Percentiles rank a stretch among this genome's conserved stretches.
Conservation (phyloP, 495 filamentous ascomycete species). For the Penicillium soppii region DNA sequence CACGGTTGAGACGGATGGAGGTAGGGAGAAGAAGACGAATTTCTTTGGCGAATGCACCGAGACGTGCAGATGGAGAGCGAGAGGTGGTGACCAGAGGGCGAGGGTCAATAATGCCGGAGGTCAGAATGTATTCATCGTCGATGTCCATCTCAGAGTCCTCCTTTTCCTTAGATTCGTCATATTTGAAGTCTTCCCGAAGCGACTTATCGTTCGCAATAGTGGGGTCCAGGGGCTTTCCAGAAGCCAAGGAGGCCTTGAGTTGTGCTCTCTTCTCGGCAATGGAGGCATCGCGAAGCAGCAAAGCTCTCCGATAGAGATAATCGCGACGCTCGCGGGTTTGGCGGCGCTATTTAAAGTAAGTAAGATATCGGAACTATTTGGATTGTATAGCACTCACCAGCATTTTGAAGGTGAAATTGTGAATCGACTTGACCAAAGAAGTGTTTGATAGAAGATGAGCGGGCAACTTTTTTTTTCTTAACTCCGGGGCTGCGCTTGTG, state of each 20-base stretch:
- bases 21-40: constrained; percentile 89
- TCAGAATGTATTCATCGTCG: constrained; percentile 93
- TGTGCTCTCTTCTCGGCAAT: constrained; percentile 87
- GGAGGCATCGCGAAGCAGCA: constrained; percentile 86
- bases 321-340: constrained; percentile 87
- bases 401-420: constrained; percentile 30
- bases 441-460: constrained; percentile 11
- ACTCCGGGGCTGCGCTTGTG: constrained; percentile 35
- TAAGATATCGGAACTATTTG: neutral
- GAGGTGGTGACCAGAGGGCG: constrained; percentile 91
- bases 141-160: constrained; percentile 58
- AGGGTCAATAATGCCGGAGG: constrained; percentile 82
- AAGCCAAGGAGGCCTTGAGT: constrained; percentile 80
- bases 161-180: constrained; percentile 70
- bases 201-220: constrained; percentile 85
- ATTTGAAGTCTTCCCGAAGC: constrained; percentile 87
- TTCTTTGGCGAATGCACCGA: constrained; percentile 92
- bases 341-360: constrained; percentile 46
- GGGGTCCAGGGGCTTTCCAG: constrained; percentile 80
- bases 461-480: constrained; percentile 48
- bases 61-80: constrained; percentile 78
- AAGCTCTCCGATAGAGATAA: constrained; percentile 83
- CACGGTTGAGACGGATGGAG: constrained; percentile 84
- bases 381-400: constrained; percentile 32
- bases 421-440: neutral